Conservation (phyloP, 306 rosid species). For the Dalbergia oliveri region DNA sequence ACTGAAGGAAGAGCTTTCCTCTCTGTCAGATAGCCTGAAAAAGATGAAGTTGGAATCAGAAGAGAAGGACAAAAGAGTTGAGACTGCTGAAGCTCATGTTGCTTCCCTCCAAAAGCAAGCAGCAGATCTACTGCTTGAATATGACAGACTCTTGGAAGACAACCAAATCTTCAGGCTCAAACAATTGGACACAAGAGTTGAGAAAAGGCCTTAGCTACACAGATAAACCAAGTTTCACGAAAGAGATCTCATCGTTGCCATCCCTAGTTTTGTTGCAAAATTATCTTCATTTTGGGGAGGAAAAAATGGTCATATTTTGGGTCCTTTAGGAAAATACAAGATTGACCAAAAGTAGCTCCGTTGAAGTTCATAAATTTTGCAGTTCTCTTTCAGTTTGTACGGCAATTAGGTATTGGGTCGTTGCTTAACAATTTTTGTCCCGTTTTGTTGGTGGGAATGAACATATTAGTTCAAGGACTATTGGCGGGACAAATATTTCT, state of each 20-base stretch:
- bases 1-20: conserved; percentile 58
- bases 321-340: conserved; percentile 27
- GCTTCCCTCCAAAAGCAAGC: conserved; percentile 82
- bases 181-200: conserved; percentile 52
- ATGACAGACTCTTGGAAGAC: conserved; percentile 82
- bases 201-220: conserved; percentile 35
- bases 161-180: conserved; percentile 86
- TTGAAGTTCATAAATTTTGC: conserved; percentile 29
- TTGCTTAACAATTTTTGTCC: neutral
- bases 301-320: conserved; percentile 25
- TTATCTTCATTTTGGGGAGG: conserved; percentile 6
- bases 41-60: conserved; percentile 67
- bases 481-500: neutral
- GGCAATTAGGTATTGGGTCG: conserved; percentile 27
- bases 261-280: conserved; percentile 38
- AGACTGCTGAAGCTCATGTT: conserved; percentile 78
- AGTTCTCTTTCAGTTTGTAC: conserved; percentile 17
- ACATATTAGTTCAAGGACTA: neutral
- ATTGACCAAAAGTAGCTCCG: neutral
- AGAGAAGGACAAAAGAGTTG: conserved; percentile 72
- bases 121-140: conserved; percentile 83
- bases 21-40: conserved; percentile 64
- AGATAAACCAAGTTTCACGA: conserved; percentile 26
- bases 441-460: neutral
- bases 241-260: conserved; percentile 28